A percentile compares a stretch with the other conserved stretches of the same genome.
Conservation (phyloP, 768 basidiomycete genomes). For the Boletales sp. region DNA sequence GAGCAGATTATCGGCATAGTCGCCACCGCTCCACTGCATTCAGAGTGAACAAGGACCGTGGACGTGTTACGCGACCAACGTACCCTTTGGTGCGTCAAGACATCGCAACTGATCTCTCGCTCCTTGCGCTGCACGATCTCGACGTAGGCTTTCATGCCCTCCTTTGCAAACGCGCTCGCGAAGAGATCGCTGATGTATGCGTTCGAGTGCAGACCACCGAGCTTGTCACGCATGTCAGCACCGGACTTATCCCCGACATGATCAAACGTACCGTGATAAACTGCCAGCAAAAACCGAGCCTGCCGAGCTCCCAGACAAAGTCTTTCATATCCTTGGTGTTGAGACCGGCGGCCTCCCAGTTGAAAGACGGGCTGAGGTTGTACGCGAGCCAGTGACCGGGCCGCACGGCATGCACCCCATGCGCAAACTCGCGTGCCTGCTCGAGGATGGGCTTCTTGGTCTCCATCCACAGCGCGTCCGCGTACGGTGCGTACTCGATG, state of each 20-base stretch:
- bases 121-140: conserved; percentile 91
- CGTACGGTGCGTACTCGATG: conserved; percentile 90
- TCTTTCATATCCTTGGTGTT: conserved; percentile 79
- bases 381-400: conserved; percentile 96
- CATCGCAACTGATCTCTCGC: conserved; percentile 90
- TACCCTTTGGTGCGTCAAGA: conserved; percentile 96
- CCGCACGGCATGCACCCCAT: conserved; percentile 76
- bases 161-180: conserved; percentile 81
- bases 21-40: conserved; percentile 87
- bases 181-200: conserved; percentile 95
- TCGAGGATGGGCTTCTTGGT: conserved; percentile 90
- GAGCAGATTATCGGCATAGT: conserved; percentile 86
- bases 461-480: conserved; percentile 94
- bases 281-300: conserved; percentile 97
- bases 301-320: conserved; percentile 91
- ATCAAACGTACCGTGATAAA: conserved; percentile 84
- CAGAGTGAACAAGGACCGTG: conserved; percentile 14
- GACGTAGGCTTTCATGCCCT: conserved; percentile 99
- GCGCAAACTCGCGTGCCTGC: conserved; percentile 90
- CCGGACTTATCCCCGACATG: not conserved
- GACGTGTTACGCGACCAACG: conserved; percentile 12
- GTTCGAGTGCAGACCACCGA: conserved; percentile 95
- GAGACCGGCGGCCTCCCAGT: conserved; percentile 93
- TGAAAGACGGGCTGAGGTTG: conserved; percentile 92
- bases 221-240: conserved; percentile 42